Conservation (phyloP, 2,329 filamentous ascomycete genomes). For the Hortaea sp. region DNA sequence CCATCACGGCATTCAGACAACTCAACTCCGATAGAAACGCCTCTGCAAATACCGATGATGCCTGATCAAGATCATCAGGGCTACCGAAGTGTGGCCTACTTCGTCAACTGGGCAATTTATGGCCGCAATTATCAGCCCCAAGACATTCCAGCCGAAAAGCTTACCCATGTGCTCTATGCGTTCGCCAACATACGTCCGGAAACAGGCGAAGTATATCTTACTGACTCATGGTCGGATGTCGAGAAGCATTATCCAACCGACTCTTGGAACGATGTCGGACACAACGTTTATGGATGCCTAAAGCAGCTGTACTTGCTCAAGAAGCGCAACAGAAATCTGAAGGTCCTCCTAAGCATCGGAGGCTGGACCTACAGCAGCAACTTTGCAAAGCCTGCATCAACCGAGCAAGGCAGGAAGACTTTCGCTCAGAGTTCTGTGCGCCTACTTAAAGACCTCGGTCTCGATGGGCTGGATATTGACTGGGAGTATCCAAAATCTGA, state of each 20-base stretch:
- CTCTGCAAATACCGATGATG: not conserved
- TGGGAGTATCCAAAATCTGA: constrained; percentile 39
- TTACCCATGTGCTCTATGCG: constrained; percentile 83
- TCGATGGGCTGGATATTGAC: constrained; percentile 44
- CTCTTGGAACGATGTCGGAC: constrained; percentile 54
- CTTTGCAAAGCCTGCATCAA: constrained; percentile 60
- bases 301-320: constrained; percentile 71
- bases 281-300: constrained; percentile 65
- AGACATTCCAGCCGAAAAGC: constrained; percentile 65
- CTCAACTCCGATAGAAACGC: too few relatives aligned
- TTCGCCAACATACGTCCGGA: constrained; percentile 80
- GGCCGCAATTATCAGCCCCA: constrained; percentile 76
- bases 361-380: constrained; percentile 74
- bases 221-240: constrained; percentile 58
- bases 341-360: constrained; percentile 72
- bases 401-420: constrained; percentile 47
- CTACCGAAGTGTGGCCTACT: constrained; percentile 25
- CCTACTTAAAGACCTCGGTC: constrained; percentile 69
- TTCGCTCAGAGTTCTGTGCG: constrained; percentile 66
- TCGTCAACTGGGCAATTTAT: constrained; percentile 43
- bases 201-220: constrained; percentile 66
- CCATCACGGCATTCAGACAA: too few relatives aligned
- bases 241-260: constrained; percentile 62
- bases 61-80: constrained; percentile 9
- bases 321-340: constrained; percentile 64